Percentiles rank a stretch among this genome's conserved stretches.
Evolutionary conservation across 306 rosid species (phyloP).

Genomic region (Trifolium pratense): DNA sequence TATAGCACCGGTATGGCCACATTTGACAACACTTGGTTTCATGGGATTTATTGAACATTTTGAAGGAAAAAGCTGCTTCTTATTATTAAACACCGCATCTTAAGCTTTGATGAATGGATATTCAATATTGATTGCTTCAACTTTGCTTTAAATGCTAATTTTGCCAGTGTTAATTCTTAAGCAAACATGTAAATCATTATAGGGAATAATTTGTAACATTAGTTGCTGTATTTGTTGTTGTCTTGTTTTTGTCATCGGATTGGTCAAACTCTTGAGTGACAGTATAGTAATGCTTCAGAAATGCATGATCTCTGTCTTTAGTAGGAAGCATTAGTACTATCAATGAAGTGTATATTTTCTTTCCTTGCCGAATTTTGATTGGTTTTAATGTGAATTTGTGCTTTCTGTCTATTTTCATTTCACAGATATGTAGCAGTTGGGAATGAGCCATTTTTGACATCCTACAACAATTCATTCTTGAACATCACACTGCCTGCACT

Average conservation of each 20-base stretch:
- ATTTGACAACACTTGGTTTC: not conserved
- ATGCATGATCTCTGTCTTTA: not conserved
- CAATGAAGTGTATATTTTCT: conserved; percentile 12
- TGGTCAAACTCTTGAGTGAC: conserved; percentile 10
- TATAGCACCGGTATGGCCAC: not conserved
- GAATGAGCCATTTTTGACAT: conserved; percentile 88
- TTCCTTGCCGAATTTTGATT: not conserved
- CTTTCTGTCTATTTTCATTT: conserved; percentile 35
- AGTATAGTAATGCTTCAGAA: conserved; percentile 11
- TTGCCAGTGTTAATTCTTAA: not conserved
- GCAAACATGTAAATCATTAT: not conserved
- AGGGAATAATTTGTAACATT: not conserved
- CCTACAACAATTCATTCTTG: conserved; percentile 88
- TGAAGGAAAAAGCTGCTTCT: conserved; percentile 2
- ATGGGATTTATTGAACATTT: conserved; percentile 1
- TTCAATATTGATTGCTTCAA: conserved; percentile 2
- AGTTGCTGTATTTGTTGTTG: not conserved
- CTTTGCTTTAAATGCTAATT: conserved; percentile 6
- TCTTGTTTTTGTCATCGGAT: conserved; percentile 20
- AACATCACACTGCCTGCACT: conserved; percentile 88
- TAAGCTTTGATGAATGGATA: conserved; percentile 23
- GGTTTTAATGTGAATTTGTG: not conserved
- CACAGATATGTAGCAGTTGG: conserved; percentile 96
- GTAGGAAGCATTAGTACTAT: not conserved
- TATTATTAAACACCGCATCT: conserved; percentile 10